Base-by-base conservation (phyloP, 2,329 filamentous ascomycete species). In the Diaporthe eres region DNA sequence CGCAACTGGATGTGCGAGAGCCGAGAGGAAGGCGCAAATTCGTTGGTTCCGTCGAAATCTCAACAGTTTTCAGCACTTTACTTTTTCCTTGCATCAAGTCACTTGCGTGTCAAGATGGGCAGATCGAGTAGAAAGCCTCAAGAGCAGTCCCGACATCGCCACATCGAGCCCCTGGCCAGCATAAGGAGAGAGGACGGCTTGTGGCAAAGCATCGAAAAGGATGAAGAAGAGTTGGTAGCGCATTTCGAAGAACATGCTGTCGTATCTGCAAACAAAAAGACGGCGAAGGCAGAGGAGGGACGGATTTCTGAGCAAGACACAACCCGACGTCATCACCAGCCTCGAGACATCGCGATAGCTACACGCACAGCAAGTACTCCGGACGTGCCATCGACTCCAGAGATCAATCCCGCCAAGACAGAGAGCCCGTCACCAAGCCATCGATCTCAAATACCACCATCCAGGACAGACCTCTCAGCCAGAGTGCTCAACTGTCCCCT, bases 181-280 rank as follows among this genome's bases (percentile, higher is more conserved):
- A 70, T 8, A 28, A n/a, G 34, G 5, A 39, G 65, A 28, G 34
- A 55, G 8, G 65, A 55, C 12, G 65, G 65, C n/a, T 37, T 70
- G 17, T 70, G 65, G 65, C 65, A 70, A 12, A 70, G 65, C 49
- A 70, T 70, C 15, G 65, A 70, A 70, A 19, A n/a, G 15, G 65
- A 70, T 9, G 49, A 55, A 2, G 65, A 42, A 13, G 65, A 70
- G 1, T 22, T n/a, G 15, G 9, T 4, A 28, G 31, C 31, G 2
- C n/a, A 25, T 15, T 25, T 12, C 2, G n/a, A 68, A 28, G 13
- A 13, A 0, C 13, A 25, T 25, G 2, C 10, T 6, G 4, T 15
- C 5, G 12, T 2, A 17, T 1, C 28, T 37, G 19, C 6, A 3
- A 17, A 17, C 3, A 2, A 3, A 6, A 3, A 5, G 13, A 2